Percentiles rank a stretch among this genome's conserved stretches.
phyloP scores from a whole-genome alignment of 805 yeast species.

The Naumovozyma castellii region DNA sequence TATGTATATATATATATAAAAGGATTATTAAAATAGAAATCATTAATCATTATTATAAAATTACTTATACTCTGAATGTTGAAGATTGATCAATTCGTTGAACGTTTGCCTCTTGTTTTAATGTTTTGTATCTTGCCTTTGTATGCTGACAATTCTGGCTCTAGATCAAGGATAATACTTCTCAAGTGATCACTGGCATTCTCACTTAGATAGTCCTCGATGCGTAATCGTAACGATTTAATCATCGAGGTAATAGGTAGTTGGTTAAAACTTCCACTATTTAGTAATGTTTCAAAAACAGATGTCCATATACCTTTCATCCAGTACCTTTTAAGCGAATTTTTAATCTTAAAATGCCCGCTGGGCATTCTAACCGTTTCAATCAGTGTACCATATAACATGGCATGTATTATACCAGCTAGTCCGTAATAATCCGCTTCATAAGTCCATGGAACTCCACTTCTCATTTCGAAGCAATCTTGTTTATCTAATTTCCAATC shows the following conservation, averaged over 20 bases:
- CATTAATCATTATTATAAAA: not conserved
- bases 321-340: conserved; percentile 65
- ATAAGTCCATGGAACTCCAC: conserved; percentile 56
- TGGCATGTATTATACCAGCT: conserved; percentile 62
- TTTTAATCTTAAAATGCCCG: conserved; percentile 32
- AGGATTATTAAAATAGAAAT: not conserved
- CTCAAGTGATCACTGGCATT: conserved; percentile 23
- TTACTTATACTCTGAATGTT: too few relatives aligned
- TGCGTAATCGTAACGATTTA: conserved; percentile 3
- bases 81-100: not conserved
- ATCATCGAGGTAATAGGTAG: conserved; percentile 37
- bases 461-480: conserved; percentile 65
- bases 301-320: conserved; percentile 60
- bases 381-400: conserved; percentile 63
- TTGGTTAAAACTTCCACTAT: conserved; percentile 35
- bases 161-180: conserved; percentile 30
- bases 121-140: conserved; percentile 3
- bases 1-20: not conserved
- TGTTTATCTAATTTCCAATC: conserved; percentile 54
- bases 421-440: conserved; percentile 80
- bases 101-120: not conserved
- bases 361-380: conserved; percentile 31
- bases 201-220: conserved; percentile 10
- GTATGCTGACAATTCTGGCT: conserved; percentile 21
- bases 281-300: conserved; percentile 53